Base-by-base conservation (phyloP, 257 asterid genomes). In the Jacaranda mimosifolia region DNA sequence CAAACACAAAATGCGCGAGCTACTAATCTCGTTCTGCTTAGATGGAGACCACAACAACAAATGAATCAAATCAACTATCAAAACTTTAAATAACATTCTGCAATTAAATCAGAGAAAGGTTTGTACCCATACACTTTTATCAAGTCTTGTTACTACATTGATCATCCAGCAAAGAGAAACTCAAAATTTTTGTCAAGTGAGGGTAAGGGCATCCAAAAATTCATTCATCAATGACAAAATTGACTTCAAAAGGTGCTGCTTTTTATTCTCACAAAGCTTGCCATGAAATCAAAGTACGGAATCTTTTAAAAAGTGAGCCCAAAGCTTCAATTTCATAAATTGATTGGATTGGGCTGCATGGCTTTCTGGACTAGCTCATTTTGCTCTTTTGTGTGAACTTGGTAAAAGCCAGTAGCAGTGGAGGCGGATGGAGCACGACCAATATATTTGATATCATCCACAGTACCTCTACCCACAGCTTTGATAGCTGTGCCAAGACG, bases 381-480 rank as follows among this genome's bases (percentile, higher is more conserved):
- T 59, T 91, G 98, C 82, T 94, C 98, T 83, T 91, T 91, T 17
- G 38, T 38, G 79, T 94, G 99, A 74, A 89, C 91, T 65, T 81
- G 85, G 63, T 80, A 79, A 73, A 92, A 94, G 49, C 99, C 99
- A 10, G 99, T 94, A 42, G 99, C 99, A 5, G 99, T 89, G 68
- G 99, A 96, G 0, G 99, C 99, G 68, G 99, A 92, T 15, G 98
- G 94, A 70, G 88, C 91, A 15, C 98, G 97, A 3, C 99, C 99
- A 0, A 73, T 84, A 19, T 94, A 92, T 78, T 94, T 94, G 79
- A 94, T 83, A 77, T 90, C 94, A 14, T 94, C 92, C 35, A 86
- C 52, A n/a, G 64, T 82, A n/a, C 99, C 98, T 79, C 97, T 87
- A 57, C 79, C 86, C 39, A 84, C 63, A 73, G 94, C 80, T 82